Evolutionary conservation across 495 filamentous ascomycete species (phyloP).

Genomic region (Penicillium coprophilum): DNA sequence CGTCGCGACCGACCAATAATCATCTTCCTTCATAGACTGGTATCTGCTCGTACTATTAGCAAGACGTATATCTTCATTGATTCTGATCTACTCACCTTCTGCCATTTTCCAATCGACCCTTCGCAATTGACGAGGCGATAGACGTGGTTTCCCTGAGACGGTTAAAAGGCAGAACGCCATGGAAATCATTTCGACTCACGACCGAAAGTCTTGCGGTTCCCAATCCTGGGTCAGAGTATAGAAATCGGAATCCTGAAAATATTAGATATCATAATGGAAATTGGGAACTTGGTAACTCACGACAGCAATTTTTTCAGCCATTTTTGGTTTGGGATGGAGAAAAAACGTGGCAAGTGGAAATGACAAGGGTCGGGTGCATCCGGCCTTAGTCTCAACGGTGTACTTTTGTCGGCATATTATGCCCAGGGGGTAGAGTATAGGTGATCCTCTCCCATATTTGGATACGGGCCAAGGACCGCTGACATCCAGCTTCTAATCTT

Average conservation of each 20-base stretch:
- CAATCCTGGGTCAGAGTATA: background rate
- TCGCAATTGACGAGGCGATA: background rate
- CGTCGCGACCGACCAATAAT: constrained; percentile 13
- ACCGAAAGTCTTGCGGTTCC: background rate
- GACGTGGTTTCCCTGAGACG: constrained; percentile 1
- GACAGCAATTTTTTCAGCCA: background rate
- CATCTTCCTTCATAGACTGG: constrained; percentile 12
- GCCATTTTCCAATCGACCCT: constrained; percentile 1
- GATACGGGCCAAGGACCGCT: background rate
- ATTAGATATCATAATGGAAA: background rate
- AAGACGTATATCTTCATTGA: background rate
- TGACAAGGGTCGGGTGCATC: background rate
- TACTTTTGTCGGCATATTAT: constrained; percentile 2
- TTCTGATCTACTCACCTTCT: background rate
- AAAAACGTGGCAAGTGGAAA: constrained; percentile 5
- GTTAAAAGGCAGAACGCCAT: background rate
- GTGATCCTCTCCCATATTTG: background rate
- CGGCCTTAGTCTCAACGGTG: background rate
- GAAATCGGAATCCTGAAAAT: background rate
- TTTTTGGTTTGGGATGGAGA: too few species aligned
- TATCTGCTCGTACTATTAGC: constrained; percentile 8
- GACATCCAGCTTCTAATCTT: too few species aligned
- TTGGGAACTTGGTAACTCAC: background rate
- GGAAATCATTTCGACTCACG: background rate
- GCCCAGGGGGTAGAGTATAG: background rate